Evolutionary conservation across 768 basidiomycete genomes (phyloP).

Genomic region (Serendipita sp.): DNA sequence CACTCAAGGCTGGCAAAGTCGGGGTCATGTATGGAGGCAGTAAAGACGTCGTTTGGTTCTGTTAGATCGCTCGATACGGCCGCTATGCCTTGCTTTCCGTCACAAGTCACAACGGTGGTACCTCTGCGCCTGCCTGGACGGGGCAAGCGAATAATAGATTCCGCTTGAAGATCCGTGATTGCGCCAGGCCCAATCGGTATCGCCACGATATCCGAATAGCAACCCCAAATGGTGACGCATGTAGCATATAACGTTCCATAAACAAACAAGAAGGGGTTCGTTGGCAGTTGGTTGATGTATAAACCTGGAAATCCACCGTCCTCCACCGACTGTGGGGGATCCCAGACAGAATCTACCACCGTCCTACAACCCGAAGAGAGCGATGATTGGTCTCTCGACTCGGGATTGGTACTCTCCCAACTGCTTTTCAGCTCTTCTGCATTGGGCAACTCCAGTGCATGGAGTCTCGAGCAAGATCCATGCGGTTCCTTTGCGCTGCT

Average conservation of each 20-base stretch:
- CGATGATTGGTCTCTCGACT: neutral
- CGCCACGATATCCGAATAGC: conserved; percentile 33
- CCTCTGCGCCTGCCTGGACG: neutral
- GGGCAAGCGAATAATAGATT: neutral
- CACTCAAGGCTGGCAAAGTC: neutral
- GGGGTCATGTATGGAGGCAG: neutral
- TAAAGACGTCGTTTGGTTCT: neutral
- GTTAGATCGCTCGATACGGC: neutral
- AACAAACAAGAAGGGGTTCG: conserved; percentile 25
- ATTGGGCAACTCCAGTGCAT: neutral
- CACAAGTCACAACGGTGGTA: neutral
- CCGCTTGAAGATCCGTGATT: neutral
- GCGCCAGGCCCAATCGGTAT: conserved; percentile 25
- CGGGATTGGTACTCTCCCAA: neutral
- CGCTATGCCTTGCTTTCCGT: neutral
- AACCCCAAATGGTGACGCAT: conserved; percentile 38
- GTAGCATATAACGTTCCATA: conserved; percentile 20
- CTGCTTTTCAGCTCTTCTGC: neutral
- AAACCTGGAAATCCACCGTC: conserved; percentile 42
- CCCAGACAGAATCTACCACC: conserved; percentile 29
- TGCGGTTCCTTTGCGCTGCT: conserved; percentile 3
- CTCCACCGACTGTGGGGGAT: conserved; percentile 17
- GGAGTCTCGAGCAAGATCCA: neutral
- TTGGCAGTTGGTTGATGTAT: conserved; percentile 35
- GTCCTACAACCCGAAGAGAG: conserved; percentile 8